These are phyloP conservation scores for Trichaptum fuscoviolaceum DNA, from an alignment of 768 basidiomycete species.

Conservation along the genomic window DNA sequence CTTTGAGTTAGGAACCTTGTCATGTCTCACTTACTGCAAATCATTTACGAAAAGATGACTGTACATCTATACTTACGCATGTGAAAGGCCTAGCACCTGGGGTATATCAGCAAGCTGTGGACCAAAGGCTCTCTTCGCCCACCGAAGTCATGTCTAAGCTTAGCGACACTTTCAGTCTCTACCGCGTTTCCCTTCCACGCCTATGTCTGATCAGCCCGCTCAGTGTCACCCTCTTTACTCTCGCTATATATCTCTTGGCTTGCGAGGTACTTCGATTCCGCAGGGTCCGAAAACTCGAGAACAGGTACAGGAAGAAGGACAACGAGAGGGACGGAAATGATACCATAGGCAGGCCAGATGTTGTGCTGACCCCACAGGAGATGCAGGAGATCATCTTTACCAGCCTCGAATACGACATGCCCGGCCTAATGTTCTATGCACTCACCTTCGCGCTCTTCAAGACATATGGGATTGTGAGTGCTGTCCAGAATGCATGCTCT, in stretches of 20 bases:
- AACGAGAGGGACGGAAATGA: constrained; percentile 32
- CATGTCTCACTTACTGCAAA: neutral
- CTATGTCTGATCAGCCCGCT: neutral
- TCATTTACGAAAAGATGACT: neutral
- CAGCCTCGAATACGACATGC: constrained; percentile 40
- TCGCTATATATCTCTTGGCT: neutral
- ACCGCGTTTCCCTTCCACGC: no score
- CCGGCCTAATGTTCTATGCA: constrained; percentile 33
- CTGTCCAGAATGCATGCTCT: neutral
- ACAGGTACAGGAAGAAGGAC: neutral
- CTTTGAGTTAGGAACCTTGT: neutral
- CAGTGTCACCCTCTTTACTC: neutral
- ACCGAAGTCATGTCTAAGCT: no score
- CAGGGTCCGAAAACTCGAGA: neutral
- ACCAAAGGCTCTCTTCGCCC: no score
- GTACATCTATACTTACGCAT: neutral
- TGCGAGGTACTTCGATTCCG: neutral
- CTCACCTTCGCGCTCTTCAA: constrained; percentile 48
- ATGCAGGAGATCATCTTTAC: constrained; percentile 38
- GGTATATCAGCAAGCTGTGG: no score
- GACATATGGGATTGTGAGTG: constrained; percentile 43
- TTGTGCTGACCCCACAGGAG: constrained; percentile 36
- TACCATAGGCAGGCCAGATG: constrained; percentile 18
- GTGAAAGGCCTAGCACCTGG: neutral
- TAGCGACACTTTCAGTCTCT: no score